phyloP scores from a whole-genome alignment of 208 protist species.

The Trypanosoma conorhini region DNA sequence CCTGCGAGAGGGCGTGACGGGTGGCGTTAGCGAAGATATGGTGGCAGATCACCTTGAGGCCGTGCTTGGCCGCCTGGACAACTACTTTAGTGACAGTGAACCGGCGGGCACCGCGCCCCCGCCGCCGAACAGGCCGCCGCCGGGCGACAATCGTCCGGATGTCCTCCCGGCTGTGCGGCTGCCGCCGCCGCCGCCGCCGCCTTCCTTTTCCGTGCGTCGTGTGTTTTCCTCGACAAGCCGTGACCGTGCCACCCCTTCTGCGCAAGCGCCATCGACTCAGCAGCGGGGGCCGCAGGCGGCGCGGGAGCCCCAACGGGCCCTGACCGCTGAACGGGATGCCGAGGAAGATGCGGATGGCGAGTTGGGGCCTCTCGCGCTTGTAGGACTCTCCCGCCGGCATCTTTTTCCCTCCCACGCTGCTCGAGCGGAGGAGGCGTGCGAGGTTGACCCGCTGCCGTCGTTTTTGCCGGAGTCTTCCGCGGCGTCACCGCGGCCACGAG shows the following conservation, averaged over 20 bases:
- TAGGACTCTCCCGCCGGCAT: background rate
- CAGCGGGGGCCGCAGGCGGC: background rate
- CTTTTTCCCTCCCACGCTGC: background rate
- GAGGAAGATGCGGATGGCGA: background rate
- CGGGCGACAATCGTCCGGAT: background rate
- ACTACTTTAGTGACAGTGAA: background rate
- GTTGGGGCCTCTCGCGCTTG: background rate
- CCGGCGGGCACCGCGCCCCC: background rate
- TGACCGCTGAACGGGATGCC: background rate
- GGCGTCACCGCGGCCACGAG: background rate
- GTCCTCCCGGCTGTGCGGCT: background rate
- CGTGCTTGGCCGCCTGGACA: constrained; percentile 24
- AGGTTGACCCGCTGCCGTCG: background rate
- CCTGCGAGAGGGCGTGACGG: constrained; percentile 27
- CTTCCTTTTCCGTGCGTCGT: background rate
- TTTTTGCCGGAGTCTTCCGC: background rate
- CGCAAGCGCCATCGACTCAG: background rate
- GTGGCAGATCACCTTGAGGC: constrained; percentile 26
- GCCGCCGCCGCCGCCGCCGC: background rate
- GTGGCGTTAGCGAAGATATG: constrained; percentile 26
- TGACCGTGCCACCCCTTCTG: background rate
- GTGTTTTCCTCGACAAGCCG: background rate
- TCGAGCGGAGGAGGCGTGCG: background rate
- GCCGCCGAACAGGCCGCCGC: background rate
- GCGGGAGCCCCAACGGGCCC: background rate